phyloP scores from a whole-genome alignment of 1,284 basidiomycete genomes.

The Moesziomyces antarcticus region DNA sequence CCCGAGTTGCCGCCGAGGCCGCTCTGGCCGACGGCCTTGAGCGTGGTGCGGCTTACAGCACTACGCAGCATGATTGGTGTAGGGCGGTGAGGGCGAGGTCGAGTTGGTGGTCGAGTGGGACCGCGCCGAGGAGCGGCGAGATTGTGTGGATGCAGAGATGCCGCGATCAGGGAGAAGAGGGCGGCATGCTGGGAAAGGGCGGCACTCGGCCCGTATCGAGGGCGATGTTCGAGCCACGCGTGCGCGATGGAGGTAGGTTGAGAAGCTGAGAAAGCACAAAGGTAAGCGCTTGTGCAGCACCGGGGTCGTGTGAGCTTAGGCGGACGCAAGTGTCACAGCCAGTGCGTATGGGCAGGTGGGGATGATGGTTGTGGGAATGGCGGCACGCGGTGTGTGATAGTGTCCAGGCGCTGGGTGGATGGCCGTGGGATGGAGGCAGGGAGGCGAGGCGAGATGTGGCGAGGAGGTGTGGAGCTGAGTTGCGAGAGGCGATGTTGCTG shows the following conservation, averaged over 20 bases:
- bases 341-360: too few relatives aligned
- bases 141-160: neutral
- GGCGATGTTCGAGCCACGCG: too few relatives aligned
- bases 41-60: conserved; percentile 42
- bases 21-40: conserved; percentile 44
- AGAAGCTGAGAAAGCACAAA: too few relatives aligned
- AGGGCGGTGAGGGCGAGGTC: neutral
- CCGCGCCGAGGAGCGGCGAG: neutral
- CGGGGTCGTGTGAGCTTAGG: too few relatives aligned
- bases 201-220: neutral
- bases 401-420: neutral
- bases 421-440: too few relatives aligned
- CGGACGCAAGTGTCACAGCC: too few relatives aligned
- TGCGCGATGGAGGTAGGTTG: neutral
- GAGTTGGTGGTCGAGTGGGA: neutral
- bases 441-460: neutral
- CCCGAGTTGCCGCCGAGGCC: conserved; percentile 26
- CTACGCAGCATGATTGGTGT: conserved; percentile 28
- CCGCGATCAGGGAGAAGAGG: neutral
- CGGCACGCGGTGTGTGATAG: too few relatives aligned
- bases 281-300: too few relatives aligned
- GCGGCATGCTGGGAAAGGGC: neutral
- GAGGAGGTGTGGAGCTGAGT: neutral
- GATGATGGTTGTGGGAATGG: too few relatives aligned
- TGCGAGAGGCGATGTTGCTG: neutral